Percentiles rank a stretch among this genome's conserved stretches.
phyloP scores from a whole-genome alignment of 140 eudicot genomes.

The Eryngium alpinum region DNA sequence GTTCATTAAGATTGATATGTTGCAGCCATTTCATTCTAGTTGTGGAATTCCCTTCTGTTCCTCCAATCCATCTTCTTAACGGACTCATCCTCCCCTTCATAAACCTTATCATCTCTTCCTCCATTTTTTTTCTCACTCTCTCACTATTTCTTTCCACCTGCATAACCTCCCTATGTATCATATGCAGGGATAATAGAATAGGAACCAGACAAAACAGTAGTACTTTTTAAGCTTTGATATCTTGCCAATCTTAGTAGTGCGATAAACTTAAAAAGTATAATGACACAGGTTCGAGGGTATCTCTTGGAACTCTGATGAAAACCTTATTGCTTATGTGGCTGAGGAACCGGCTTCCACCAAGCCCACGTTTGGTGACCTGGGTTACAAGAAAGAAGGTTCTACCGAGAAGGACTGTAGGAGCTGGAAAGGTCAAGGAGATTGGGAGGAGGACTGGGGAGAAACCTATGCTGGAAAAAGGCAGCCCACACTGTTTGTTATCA shows the following conservation, averaged over 20 bases:
- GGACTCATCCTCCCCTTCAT: not conserved
- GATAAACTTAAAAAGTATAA: not conserved
- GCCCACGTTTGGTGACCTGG: slow-evolving; percentile 57
- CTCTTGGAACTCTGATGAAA: slow-evolving; percentile 89
- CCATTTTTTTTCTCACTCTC: not conserved
- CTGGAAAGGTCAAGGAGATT: slow-evolving; percentile 95
- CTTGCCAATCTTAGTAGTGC: not conserved
- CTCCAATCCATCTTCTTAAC: not conserved
- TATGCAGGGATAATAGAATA: not conserved
- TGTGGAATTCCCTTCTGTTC: not conserved
- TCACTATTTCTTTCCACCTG: not conserved
- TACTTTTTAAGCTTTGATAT: not conserved
- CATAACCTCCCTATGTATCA: not conserved
- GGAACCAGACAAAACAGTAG: not conserved
- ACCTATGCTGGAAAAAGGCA: slow-evolving; percentile 75
- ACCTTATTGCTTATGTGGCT: slow-evolving; percentile 83
- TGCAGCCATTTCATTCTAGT: not conserved
- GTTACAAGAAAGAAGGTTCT: slow-evolving; percentile 53
- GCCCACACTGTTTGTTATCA: slow-evolving; percentile 73
- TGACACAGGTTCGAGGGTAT: slow-evolving; percentile 90
- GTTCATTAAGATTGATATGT: not conserved
- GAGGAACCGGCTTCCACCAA: slow-evolving; percentile 75
- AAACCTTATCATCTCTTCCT: not conserved
- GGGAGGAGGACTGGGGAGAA: slow-evolving; percentile 99
- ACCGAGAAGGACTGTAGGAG: slow-evolving; percentile 64